These are phyloP conservation scores for Geotrichum aggregatum DNA, from an alignment of 1,139 yeast genomes.

Conservation along the genomic window DNA sequence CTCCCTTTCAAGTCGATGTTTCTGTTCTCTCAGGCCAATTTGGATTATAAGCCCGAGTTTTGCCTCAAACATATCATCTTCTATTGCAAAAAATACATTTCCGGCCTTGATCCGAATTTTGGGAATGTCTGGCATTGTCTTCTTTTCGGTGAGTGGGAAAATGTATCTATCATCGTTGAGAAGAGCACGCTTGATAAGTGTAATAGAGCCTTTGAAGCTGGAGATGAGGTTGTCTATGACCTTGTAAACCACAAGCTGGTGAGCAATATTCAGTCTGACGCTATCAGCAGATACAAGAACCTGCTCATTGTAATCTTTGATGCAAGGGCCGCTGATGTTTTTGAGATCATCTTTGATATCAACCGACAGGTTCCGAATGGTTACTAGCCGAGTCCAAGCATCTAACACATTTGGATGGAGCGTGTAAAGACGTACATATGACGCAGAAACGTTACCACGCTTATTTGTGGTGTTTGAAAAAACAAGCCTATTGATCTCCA, in stretches of 20 bases:
- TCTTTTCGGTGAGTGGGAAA: slow-evolving; percentile 39
- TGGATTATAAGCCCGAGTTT: slow-evolving; percentile 72
- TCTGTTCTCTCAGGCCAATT: slow-evolving; percentile 69
- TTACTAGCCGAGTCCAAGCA: slow-evolving; percentile 43
- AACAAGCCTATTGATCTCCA: slow-evolving; percentile 47
- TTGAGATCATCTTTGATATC: slow-evolving; percentile 23
- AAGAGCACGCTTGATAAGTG: slow-evolving; percentile 50
- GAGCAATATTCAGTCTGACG: slow-evolving; percentile 48
- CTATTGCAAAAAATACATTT: slow-evolving; percentile 50
- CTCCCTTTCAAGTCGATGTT: slow-evolving; percentile 56
- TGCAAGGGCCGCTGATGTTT: slow-evolving; percentile 15
- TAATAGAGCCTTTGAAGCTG: slow-evolving; percentile 55
- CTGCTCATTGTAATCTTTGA: slow-evolving; percentile 20
- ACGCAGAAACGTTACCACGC: slow-evolving; percentile 38
- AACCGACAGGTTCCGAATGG: slow-evolving; percentile 31
- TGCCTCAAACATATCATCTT: slow-evolving; percentile 85
- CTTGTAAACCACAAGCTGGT: slow-evolving; percentile 60
- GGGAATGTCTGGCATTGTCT: slow-evolving; percentile 45
- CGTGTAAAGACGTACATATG: slow-evolving; percentile 48
- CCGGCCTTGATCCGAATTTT: slow-evolving; percentile 49
- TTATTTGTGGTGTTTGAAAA: slow-evolving; percentile 36
- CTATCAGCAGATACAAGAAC: slow-evolving; percentile 34
- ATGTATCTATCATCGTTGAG: slow-evolving; percentile 42
- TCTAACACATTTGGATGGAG: slow-evolving; percentile 52
- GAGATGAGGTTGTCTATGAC: slow-evolving; percentile 65